Base-by-base conservation (phyloP, 2,329 filamentous ascomycete species). In the Amphichorda felina region DNA sequence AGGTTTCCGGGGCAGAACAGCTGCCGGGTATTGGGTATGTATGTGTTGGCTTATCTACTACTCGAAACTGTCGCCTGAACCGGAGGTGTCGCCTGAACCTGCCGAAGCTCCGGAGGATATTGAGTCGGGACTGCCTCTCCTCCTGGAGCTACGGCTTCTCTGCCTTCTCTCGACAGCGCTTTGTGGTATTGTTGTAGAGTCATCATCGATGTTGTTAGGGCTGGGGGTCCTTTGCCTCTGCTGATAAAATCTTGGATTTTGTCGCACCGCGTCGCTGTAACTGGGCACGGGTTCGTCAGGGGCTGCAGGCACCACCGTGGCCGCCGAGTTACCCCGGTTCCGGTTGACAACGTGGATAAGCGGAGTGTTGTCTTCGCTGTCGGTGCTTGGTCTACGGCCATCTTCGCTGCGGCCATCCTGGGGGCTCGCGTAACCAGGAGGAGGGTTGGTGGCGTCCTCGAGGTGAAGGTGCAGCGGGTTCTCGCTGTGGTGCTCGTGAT, bases 201-300 rank as follows among this genome's bases (percentile, higher is more conserved):
- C 21, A 24, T 24, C 21, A 10, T 24, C 21, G 21, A 10, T 10
- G 10, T 10, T 24, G 21, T 10, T 10, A 24, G 10, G 6, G 10
- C 21, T 24, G 10, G 21, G 21, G 21, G 6, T 24, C 21, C 21
- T 24, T 13, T 16, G 33, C 34, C 21, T 18, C 15, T 35, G 14
- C 6, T 34, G 31, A 30, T 17, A 16, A n/a, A n/a, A n/a, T 5
- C 36, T 38, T 9, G 54, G 55, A 9, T 69, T 69, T 44, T 73
- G 66, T 38, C 62, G 60, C 29, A 87, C 67, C 2, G 83, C 85
- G 40, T 84, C 83, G 53, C 78, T 83, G 52, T 93, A 93, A 48
- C 75, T 88, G 2, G 85, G 85, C 43, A 91, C 87, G 1, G 85
- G 40, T 14, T 24, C 36, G 4, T 36, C 83, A 17, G 83, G 80